Evolutionary conservation across 2,329 filamentous ascomycete species (phyloP).

Genomic region (Fusarium praegraminearum): DNA sequence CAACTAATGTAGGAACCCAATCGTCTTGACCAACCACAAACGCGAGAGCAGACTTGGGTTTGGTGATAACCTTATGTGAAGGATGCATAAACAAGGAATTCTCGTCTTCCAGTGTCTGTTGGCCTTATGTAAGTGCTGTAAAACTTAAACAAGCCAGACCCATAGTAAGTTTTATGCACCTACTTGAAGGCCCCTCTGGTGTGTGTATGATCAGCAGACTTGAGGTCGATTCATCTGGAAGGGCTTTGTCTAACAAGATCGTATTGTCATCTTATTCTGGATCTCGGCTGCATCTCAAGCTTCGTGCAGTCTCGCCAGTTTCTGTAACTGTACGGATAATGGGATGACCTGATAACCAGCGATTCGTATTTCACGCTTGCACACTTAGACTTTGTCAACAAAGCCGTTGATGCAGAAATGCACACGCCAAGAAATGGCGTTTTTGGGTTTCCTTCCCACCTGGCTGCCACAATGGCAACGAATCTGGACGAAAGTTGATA

Average conservation of each 20-base stretch:
- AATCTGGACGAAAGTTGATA: neutral
- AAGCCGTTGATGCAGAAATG: conserved; percentile 10
- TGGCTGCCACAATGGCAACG: conserved; percentile 6
- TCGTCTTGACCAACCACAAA: conserved; percentile 20
- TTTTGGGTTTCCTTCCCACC: conserved; percentile 38
- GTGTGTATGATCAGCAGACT: conserved; percentile 12
- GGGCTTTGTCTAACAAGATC: conserved; percentile 7
- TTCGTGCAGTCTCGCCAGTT: neutral
- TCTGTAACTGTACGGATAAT: neutral
- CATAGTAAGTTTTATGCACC: conserved; percentile 1
- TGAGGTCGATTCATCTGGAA: conserved; percentile 26
- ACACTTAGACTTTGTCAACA: conserved; percentile 12
- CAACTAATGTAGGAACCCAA: conserved; percentile 40
- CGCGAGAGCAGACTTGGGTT: neutral
- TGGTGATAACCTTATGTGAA: conserved; percentile 29
- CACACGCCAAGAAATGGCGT: conserved; percentile 8
- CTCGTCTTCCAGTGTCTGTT: conserved; percentile 6
- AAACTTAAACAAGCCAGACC: neutral
- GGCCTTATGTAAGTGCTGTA: neutral
- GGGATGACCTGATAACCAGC: neutral
- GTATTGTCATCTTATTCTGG: neutral
- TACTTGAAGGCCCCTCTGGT: neutral
- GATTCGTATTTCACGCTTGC: neutral
- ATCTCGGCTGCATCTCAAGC: neutral
- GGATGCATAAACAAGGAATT: conserved; percentile 28